Conservation (phyloP, 2,329 filamentous ascomycete species). For the Aurifilum marmelostoma region DNA sequence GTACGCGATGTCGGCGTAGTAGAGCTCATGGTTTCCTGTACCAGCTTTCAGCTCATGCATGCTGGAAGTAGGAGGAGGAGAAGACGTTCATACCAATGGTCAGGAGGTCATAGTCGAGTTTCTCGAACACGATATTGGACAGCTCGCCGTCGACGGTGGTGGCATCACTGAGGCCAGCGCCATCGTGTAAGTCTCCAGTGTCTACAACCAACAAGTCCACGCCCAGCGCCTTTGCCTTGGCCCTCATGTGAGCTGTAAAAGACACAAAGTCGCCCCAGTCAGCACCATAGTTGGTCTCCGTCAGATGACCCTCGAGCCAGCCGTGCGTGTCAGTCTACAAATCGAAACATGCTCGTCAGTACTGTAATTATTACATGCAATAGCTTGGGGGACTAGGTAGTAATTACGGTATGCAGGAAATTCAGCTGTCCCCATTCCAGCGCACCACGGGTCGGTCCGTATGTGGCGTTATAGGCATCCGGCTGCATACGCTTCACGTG, state of each 20-base stretch:
- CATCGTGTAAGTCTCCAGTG: constrained; percentile 68
- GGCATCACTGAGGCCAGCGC: constrained; percentile 64
- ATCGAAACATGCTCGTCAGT: background rate
- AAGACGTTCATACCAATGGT: constrained; percentile 38
- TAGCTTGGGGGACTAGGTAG: background rate
- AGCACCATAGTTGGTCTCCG: constrained; percentile 65
- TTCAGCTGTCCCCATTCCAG: constrained; percentile 68
- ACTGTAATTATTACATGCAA: background rate
- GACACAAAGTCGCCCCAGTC: constrained; percentile 69
- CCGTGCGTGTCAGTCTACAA: constrained; percentile 60
- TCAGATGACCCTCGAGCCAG: constrained; percentile 63
- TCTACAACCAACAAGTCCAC: constrained; percentile 65
- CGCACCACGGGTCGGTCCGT: constrained; percentile 45
- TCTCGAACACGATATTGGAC: constrained; percentile 51
- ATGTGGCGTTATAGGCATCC: constrained; percentile 45
- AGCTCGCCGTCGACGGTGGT: constrained; percentile 59
- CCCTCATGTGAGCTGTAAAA: constrained; percentile 62
- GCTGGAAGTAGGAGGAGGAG: background rate
- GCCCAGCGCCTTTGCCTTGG: constrained; percentile 57
- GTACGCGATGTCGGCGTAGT: constrained; percentile 63
- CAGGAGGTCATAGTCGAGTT: constrained; percentile 48
- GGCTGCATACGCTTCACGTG: constrained; percentile 55
- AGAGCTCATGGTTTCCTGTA: constrained; percentile 63
- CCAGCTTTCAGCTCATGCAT: background rate
- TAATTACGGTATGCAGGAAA: constrained; percentile 57